phyloP scores from a whole-genome alignment of 805 yeast species.

The Ogataea minuta region DNA sequence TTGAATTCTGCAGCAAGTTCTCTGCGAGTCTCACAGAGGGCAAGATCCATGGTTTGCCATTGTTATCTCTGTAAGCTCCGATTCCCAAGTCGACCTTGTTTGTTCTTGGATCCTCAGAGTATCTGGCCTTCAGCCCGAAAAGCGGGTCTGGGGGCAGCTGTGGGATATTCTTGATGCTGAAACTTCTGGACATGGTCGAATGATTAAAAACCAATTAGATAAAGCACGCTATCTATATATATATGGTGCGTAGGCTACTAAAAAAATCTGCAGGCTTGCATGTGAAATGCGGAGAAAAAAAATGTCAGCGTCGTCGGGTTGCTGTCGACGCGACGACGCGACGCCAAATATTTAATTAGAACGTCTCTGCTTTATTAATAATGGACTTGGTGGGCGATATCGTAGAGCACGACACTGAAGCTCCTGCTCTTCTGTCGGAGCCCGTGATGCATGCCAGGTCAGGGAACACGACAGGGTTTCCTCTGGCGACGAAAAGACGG shows the following conservation, averaged over 20 bases:
- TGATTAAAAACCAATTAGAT: background rate
- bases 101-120: slow-evolving; percentile 51
- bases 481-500: slow-evolving; percentile 34
- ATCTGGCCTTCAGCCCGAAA: slow-evolving; percentile 75
- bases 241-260: slow-evolving; percentile 1
- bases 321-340: background rate
- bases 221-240: background rate
- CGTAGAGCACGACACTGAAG: slow-evolving; percentile 56
- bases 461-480: slow-evolving; percentile 33
- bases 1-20: slow-evolving; percentile 53
- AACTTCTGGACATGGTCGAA: slow-evolving; percentile 25
- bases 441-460: slow-evolving; percentile 4
- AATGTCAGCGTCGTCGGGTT: too few relatives aligned
- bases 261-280: too few relatives aligned
- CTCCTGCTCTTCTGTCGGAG: too few relatives aligned
- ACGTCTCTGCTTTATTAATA: too few relatives aligned
- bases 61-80: slow-evolving; percentile 92
- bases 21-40: slow-evolving; percentile 79
- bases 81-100: slow-evolving; percentile 83
- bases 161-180: slow-evolving; percentile 40
- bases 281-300: too few relatives aligned
- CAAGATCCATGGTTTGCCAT: slow-evolving; percentile 87
- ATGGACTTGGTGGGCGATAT: slow-evolving; percentile 77
- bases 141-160: slow-evolving; percentile 84
- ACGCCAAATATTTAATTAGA: background rate